Evolutionary conservation across 768 basidiomycete genomes (phyloP).

Genomic region (Vararia minispora): DNA sequence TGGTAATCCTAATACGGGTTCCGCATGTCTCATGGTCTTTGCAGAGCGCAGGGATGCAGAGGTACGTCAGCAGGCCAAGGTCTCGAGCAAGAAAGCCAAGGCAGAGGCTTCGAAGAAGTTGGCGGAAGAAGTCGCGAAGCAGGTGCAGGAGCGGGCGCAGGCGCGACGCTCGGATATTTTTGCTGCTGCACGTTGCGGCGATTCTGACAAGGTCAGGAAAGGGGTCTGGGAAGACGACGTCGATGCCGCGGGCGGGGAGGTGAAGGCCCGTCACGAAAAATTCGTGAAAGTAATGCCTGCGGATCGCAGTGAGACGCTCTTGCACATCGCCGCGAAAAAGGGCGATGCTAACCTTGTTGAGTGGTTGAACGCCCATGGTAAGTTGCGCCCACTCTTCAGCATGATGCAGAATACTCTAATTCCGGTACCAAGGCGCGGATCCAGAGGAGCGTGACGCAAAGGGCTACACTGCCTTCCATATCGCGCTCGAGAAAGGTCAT

Average conservation of each 20-base stretch:
- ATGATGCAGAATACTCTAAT: constrained; percentile 8
- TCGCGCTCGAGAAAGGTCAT: constrained; percentile 45
- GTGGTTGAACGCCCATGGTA: constrained; percentile 69
- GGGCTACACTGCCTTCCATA: constrained; percentile 54
- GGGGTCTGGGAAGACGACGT: constrained; percentile 56
- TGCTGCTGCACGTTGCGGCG: constrained; percentile 47
- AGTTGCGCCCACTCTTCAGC: constrained; percentile 18
- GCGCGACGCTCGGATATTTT: constrained; percentile 50
- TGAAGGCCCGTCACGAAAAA: constrained; percentile 41
- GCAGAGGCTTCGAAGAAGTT: constrained; percentile 37
- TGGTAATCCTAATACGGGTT: constrained; percentile 1
- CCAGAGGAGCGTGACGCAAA: constrained; percentile 54
- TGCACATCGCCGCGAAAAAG: constrained; percentile 51
- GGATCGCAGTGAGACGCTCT: constrained; percentile 56
- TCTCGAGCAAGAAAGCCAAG: constrained; percentile 43
- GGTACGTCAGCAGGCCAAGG: constrained; percentile 43
- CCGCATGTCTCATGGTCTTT: constrained; percentile 7
- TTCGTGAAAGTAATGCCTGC: constrained; percentile 34
- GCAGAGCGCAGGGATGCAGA: constrained; percentile 46
- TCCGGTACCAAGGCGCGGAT: constrained; percentile 45
- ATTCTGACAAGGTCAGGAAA: constrained; percentile 37
- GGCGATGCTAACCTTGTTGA: constrained; percentile 47
- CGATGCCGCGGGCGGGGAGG: constrained; percentile 63
- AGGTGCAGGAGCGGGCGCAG: constrained; percentile 40
- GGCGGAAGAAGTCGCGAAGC: constrained; percentile 37